Base-by-base conservation (phyloP, 148 eudicot species). In the Agrostemma githago region DNA sequence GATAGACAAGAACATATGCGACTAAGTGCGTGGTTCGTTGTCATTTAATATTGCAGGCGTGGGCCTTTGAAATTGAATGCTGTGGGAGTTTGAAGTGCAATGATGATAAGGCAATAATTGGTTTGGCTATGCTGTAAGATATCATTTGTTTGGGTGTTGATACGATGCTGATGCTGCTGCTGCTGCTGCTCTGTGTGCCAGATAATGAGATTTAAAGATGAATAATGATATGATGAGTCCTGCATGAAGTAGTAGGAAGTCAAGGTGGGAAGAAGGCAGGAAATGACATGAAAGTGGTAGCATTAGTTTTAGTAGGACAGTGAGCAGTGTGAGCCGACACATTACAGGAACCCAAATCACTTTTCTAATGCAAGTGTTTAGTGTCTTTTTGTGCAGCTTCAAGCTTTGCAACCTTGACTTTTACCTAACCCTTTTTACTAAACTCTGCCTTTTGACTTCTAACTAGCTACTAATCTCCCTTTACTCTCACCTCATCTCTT, bases 371-470 rank as follows among this genome's bases (percentile, higher is more conserved):
- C 26, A 68, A 44, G 71, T 19, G 57, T 42, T 17, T 17, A 46
- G 46, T 68, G 71, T 68, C 71, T 44, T 43, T 26, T 44, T 68
- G 71, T 68, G 71, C 71, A 17, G 37, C 58, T 20, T 68, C 39
- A 68, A 68, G 56, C 71, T 68, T 68, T 8, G 8, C 6, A 26
- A 68, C 6, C 37, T 17, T 46, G 71, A 68, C 71, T 43, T 46
- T 68, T 68, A 68, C 71, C 71, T 68, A 68, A 68, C 57, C 57
- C 56, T 68, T 68, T 68, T n/a, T 15, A 41, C 16, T 67, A 16
- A 67, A 17, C n/a, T 10, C 37, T 43, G 26, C 26, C 51, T 68
- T 68, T 68, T 68, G 57, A 68, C 56, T 68, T 51, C 3, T 51
- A 51, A 51, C 56, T 26, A 26, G 1, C 34, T 26, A 26, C 34